Conservation (phyloP, 2,329 filamentous ascomycete genomes). For the Coniochaeta ligniaria region DNA sequence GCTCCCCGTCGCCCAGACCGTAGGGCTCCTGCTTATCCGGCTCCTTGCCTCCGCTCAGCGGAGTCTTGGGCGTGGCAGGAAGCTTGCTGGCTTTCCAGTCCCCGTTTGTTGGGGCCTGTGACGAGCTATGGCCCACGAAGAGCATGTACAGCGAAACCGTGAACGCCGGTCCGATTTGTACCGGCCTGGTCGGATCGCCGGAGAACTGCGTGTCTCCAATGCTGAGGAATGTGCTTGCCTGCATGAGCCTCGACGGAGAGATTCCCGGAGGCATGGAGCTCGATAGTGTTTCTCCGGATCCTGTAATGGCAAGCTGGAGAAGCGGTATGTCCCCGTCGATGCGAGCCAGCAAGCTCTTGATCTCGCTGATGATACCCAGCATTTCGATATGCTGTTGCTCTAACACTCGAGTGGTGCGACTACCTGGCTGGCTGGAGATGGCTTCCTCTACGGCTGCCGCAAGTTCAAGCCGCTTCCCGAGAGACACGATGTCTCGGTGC, state of each 20-base stretch:
- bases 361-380: constrained; percentile 62
- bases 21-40: constrained; percentile 35
- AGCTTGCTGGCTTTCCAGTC: neutral
- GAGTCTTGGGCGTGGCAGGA: constrained; percentile 10
- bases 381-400: constrained; percentile 58
- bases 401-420: neutral
- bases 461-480: constrained; percentile 68
- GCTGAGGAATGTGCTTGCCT: constrained; percentile 87
- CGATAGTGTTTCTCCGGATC: constrained; percentile 81
- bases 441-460: constrained; percentile 60
- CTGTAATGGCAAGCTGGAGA: constrained; percentile 88
- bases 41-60: neutral
- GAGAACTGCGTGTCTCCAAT: constrained; percentile 80
- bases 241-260: constrained; percentile 82
- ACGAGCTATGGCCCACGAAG: constrained; percentile 52
- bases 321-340: constrained; percentile 90
- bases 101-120: neutral
- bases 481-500: constrained; percentile 71
- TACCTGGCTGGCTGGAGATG: constrained; percentile 28
- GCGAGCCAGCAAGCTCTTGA: constrained; percentile 64
- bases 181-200: constrained; percentile 51
- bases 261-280: constrained; percentile 73
- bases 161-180: constrained; percentile 84
- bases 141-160: constrained; percentile 90
- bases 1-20: constrained; percentile 45